Evolutionary conservation across 164 flowering plant species (phyloP).

Genomic region (Echeveria elegans): DNA sequence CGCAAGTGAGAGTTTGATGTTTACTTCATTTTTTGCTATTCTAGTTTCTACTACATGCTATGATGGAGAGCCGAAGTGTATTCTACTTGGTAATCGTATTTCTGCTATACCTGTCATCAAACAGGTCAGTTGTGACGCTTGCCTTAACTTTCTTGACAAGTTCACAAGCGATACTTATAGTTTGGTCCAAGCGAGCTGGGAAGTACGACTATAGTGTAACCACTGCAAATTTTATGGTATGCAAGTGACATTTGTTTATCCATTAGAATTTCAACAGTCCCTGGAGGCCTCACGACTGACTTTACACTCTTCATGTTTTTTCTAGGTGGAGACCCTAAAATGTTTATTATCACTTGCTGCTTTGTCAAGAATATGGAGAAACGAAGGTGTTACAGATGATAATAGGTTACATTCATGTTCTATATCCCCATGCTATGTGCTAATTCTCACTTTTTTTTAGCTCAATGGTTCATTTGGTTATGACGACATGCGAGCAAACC

Average conservation of each 20-base stretch:
- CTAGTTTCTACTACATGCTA: neutral
- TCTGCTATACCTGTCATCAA: neutral
- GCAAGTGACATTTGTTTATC: constrained; percentile 14
- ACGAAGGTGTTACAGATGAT: constrained; percentile 85
- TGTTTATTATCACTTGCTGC: constrained; percentile 81
- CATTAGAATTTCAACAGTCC: neutral
- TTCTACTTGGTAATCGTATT: neutral
- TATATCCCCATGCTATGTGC: neutral
- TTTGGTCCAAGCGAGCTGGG: constrained; percentile 97
- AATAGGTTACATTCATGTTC: constrained; percentile 42
- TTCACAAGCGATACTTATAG: constrained; percentile 95
- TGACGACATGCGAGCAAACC: neutral
- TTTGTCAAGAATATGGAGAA: constrained; percentile 63
- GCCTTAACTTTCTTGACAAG: constrained; percentile 87
- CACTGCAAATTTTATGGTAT: constrained; percentile 89
- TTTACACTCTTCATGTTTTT: constrained; percentile 4
- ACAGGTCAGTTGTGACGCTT: constrained; percentile 69
- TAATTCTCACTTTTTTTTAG: neutral
- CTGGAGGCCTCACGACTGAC: neutral
- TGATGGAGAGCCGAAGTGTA: neutral
- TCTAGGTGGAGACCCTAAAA: constrained; percentile 82
- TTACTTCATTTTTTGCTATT: neutral
- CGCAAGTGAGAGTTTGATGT: constrained; percentile 42
- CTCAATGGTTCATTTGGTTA: neutral
- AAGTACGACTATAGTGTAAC: constrained; percentile 97